Evolutionary conservation across 805 yeast genomes (phyloP), one percentile per base, ranked within the genome.

Genomic region (Saccharomyces jurei): DNA sequence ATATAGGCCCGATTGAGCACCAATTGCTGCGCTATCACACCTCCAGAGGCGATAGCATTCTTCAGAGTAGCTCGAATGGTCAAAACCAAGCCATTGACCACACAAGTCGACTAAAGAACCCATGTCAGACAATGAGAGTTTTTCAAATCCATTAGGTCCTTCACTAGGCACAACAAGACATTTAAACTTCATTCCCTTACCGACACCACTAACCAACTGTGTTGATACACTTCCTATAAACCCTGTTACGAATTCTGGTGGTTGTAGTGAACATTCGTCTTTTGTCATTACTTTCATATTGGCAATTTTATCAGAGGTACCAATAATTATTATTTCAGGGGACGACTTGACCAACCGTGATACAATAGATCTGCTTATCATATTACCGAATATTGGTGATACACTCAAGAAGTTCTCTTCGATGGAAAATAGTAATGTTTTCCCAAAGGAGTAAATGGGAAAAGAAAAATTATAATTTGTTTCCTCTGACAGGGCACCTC

Each of bases 191-290:
- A 55, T 41, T n/a, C 58, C 9, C 31, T 54, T 49, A 26, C 52
- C 59, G 61, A 3, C 14, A 17, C 44, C 44, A 30, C 30, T 22
- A 31, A 58, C 25, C 31, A 65, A 21, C 56, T 64, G 54, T 75
- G 74, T 21, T 67, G 63, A 4, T 74, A 56, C 0, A 79, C 72
- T n/a, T 2, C 82, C 87, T 8, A 77, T 60, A 26, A 80, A 75
- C 0, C 87, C 87, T 0, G 86, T 80, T 28, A 84, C 68, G 52
- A 79, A 78, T 64, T 81, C 85, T 0, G 89, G 89, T 1, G 89
- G 87, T 22, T 64, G 69, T 52, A 84, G 67, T 9, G 60, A 31
- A 0, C 63, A 55, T 1, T 58, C 26, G 67, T 75, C 52, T 58
- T 61, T 6, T 21, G 61, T 53, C n/a, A 66, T 57, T 50, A 53